A percentile compares a stretch with the other conserved stretches of the same genome.
These are phyloP conservation scores for Blastobotrys ciferrii DNA, from an alignment of 1,139 yeast species.

Conservation along the genomic window DNA sequence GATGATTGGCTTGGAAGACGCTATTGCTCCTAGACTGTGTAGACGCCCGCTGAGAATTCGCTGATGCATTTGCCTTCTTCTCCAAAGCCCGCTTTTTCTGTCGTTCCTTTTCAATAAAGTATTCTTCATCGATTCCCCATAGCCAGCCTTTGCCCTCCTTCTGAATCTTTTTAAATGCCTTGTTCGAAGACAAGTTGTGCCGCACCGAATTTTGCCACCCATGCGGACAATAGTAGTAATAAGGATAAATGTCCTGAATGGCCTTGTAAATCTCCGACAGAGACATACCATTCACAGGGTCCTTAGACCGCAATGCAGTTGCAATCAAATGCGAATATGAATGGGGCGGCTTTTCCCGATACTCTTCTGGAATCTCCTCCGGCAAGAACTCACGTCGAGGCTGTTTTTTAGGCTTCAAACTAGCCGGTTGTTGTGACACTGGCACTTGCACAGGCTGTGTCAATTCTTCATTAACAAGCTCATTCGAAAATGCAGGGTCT, in stretches of 20 bases:
- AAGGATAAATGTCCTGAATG: constrained; percentile 84
- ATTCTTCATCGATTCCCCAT: constrained; percentile 87
- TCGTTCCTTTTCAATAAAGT: constrained; percentile 75
- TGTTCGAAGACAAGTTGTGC: constrained; percentile 82
- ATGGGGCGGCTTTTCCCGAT: constrained; percentile 74
- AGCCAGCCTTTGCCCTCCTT: constrained; percentile 89
- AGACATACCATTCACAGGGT: constrained; percentile 71
- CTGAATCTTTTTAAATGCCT: constrained; percentile 72
- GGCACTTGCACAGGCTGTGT: constrained; percentile 9
- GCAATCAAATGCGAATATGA: constrained; percentile 80
- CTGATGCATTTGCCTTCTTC: constrained; percentile 21
- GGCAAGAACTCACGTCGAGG: constrained; percentile 36
- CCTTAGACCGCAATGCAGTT: constrained; percentile 66
- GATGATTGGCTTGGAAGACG: constrained; percentile 6
- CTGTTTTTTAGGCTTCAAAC: constrained; percentile 21
- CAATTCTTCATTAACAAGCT: constrained; percentile 1
- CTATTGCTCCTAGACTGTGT: constrained; percentile 12
- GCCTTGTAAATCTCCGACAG: constrained; percentile 82
- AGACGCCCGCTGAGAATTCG: constrained; percentile 4
- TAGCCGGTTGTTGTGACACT: constrained; percentile 5
- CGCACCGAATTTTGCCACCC: constrained; percentile 97
- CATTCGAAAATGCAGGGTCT: constrained; percentile 6
- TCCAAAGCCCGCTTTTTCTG: constrained; percentile 54
- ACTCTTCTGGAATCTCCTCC: constrained; percentile 80
- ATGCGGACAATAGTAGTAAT: constrained; percentile 87